Conservation (phyloP, 2,329 filamentous ascomycete species). For the Penicillium sumatraense region DNA sequence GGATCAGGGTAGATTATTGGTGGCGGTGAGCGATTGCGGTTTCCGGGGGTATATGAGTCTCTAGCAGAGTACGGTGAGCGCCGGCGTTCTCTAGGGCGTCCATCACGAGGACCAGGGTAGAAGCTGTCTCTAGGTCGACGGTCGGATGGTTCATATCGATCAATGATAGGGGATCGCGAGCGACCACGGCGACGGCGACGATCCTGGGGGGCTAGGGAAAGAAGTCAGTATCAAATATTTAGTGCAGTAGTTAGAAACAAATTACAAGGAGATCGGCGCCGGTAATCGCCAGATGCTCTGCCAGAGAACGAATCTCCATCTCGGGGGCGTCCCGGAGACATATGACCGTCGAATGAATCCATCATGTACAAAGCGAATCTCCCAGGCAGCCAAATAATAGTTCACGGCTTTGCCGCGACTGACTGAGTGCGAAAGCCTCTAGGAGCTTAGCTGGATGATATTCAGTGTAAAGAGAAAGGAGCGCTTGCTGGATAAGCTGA, state of each 20-base stretch:
- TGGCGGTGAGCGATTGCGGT: conserved; percentile 57
- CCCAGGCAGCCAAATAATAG: neutral
- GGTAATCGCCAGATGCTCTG: conserved; percentile 45
- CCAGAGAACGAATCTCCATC: conserved; percentile 45
- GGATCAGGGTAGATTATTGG: conserved; percentile 65
- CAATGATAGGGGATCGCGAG: conserved; percentile 67
- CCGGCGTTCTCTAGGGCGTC: conserved; percentile 54
- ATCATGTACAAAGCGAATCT: conserved; percentile 31
- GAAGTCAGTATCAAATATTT: conserved; percentile 7
- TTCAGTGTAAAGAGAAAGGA: neutral
- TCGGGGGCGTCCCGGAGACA: conserved; percentile 48
- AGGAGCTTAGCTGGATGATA: neutral
- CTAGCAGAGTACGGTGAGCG: conserved; percentile 62
- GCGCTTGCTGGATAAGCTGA: neutral
- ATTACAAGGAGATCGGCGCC: conserved; percentile 53
- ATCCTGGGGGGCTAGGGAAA: conserved; percentile 42
- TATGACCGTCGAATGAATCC: conserved; percentile 54
- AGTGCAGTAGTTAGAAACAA: neutral
- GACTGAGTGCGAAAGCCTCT: neutral
- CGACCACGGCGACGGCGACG: conserved; percentile 53
- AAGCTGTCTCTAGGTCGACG: conserved; percentile 63
- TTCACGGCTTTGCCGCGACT: conserved; percentile 8
- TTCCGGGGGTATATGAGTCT: conserved; percentile 68
- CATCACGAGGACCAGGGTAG: conserved; percentile 51
- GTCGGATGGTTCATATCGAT: conserved; percentile 66